Evolutionary conservation across 805 yeast genomes (phyloP).

Genomic region (Yamadazyma phyllophila): DNA sequence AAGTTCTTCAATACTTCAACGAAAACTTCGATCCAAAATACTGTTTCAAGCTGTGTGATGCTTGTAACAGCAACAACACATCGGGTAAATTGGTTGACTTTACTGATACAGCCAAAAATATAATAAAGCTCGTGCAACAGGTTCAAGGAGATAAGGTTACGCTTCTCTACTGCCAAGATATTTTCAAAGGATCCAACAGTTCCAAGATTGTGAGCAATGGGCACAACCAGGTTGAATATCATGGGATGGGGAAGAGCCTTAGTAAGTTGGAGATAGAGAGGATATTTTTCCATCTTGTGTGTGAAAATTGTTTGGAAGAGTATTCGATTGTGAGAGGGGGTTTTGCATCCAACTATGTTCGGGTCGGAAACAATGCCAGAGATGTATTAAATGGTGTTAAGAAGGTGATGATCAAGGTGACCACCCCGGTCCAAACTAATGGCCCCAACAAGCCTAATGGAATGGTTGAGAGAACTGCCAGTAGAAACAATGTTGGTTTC

Average conservation of each 20-base stretch:
- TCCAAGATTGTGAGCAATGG: constrained; percentile 63
- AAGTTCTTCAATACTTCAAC: constrained; percentile 86
- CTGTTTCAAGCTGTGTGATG: constrained; percentile 81
- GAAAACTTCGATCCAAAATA: constrained; percentile 67
- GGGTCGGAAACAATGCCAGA: constrained; percentile 56
- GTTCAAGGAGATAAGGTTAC: constrained; percentile 67
- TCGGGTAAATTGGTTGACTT: constrained; percentile 60
- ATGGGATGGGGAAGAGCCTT: constrained; percentile 67
- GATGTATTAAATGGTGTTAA: constrained; percentile 44
- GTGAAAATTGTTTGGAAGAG: constrained; percentile 65
- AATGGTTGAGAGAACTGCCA: constrained; percentile 1
- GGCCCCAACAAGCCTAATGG: not conserved
- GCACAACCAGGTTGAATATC: constrained; percentile 56
- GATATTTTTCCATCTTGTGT: constrained; percentile 72
- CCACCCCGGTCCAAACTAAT: constrained; percentile 14
- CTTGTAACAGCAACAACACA: constrained; percentile 52
- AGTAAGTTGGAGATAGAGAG: constrained; percentile 76
- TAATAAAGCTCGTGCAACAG: constrained; percentile 56
- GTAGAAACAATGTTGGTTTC: constrained; percentile 6
- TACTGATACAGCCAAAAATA: constrained; percentile 57
- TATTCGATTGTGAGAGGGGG: constrained; percentile 73
- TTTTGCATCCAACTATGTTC: constrained; percentile 74
- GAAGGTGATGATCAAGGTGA: constrained; percentile 53
- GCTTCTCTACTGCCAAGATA: constrained; percentile 75
- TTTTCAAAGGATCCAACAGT: constrained; percentile 68